Evolutionary conservation across 805 yeast species (phyloP).

Genomic region (Cyberlindnera euphorbiiphila): DNA sequence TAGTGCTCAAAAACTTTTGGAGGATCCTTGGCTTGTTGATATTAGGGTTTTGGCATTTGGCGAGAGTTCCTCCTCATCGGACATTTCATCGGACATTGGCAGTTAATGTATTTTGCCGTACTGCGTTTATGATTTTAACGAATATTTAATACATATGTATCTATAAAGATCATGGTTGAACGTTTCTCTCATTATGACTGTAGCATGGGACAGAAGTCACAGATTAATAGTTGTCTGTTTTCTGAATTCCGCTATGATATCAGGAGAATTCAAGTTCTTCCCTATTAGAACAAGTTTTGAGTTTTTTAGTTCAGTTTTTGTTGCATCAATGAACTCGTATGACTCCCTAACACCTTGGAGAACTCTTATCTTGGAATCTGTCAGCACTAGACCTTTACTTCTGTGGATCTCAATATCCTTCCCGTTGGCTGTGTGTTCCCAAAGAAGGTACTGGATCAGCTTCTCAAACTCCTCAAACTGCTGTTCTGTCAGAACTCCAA

Average conservation of each 20-base stretch:
- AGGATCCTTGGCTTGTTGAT: constrained; percentile 85
- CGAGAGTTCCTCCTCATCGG: constrained; percentile 30
- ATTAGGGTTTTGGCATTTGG: constrained; percentile 70
- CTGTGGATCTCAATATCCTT: constrained; percentile 67
- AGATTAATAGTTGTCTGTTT: constrained; percentile 9
- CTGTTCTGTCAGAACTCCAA: constrained; percentile 33
- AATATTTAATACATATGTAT: too few species aligned
- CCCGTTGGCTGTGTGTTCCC: constrained; percentile 58
- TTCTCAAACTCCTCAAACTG: constrained; percentile 48
- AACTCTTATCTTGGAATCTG: constrained; percentile 26
- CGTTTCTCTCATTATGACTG: too few species aligned
- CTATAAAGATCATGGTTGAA: too few species aligned
- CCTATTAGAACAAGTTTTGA: constrained; percentile 78
- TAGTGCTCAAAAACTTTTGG: constrained; percentile 77
- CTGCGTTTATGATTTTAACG: background rate
- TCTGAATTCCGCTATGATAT: constrained; percentile 33
- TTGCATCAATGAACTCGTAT: constrained; percentile 65
- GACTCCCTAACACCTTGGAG: constrained; percentile 93
- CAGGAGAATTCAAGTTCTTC: constrained; percentile 44
- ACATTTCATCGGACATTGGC: constrained; percentile 25
- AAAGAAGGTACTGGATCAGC: constrained; percentile 67
- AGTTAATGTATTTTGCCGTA: constrained; percentile 3
- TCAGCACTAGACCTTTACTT: constrained; percentile 68
- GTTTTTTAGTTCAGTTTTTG: constrained; percentile 32
- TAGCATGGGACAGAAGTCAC: too few species aligned